These are phyloP conservation scores for Trichodelitschia bisporula DNA, from an alignment of 495 filamentous ascomycete species.

Conservation along the genomic window DNA sequence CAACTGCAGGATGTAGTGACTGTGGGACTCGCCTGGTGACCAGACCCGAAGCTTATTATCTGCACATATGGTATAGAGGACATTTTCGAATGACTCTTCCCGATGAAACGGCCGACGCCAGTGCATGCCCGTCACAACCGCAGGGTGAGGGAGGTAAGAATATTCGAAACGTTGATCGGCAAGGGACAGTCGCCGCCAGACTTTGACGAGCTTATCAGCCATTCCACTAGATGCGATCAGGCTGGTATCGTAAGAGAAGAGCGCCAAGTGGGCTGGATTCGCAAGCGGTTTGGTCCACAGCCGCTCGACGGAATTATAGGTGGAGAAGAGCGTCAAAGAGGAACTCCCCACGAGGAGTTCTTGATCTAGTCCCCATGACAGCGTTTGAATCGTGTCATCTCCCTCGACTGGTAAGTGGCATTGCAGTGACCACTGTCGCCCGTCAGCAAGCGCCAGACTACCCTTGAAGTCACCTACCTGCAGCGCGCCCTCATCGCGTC, in stretches of 20 bases:
- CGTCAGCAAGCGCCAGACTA: conserved; percentile 3
- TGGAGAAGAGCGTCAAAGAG: conserved; percentile 44
- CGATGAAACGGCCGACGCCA: conserved; percentile 58
- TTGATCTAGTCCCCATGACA: conserved; percentile 69
- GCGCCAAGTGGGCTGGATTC: conserved; percentile 47
- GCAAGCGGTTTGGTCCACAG: conserved; percentile 57
- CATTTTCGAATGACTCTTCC: conserved; percentile 62
- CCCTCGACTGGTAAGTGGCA: conserved; percentile 17
- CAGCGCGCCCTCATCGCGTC: conserved; percentile 38
- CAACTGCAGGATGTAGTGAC: conserved; percentile 42
- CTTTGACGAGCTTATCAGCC: conserved; percentile 67
- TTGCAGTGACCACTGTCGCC: conserved; percentile 28
- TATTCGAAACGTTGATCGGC: conserved; percentile 77
- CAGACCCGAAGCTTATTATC: conserved; percentile 69
- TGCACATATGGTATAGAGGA: conserved; percentile 80
- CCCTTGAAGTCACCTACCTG: conserved; percentile 29
- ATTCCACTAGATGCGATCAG: conserved; percentile 62
- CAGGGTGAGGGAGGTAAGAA: conserved; percentile 67
- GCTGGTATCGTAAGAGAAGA: conserved; percentile 63
- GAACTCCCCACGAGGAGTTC: conserved; percentile 60
- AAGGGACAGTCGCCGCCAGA: conserved; percentile 74
- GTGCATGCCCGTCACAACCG: conserved; percentile 52
- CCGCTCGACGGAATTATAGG: conserved; percentile 20
- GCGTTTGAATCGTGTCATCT: conserved; percentile 24
- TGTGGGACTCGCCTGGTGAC: conserved; percentile 51